phyloP scores from a whole-genome alignment of 352 stramenopile species.

The Phytophthora pini region DNA sequence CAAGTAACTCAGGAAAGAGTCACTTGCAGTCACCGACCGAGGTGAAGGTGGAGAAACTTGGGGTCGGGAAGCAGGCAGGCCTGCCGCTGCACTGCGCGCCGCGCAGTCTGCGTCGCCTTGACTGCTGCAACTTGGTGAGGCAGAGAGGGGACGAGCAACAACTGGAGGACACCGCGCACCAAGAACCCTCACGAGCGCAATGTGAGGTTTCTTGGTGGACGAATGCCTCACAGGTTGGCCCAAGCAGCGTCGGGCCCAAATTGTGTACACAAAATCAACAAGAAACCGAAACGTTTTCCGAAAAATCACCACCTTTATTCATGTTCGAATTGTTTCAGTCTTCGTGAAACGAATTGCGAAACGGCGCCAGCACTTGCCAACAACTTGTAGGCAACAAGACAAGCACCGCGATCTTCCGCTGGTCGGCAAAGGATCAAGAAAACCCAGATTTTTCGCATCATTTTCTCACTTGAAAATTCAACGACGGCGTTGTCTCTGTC shows the following conservation, averaged over 20 bases:
- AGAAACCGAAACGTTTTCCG: no score
- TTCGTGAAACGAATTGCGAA: constrained; percentile 3
- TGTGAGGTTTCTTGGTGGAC: constrained; percentile 27
- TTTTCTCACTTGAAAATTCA: constrained; percentile 18
- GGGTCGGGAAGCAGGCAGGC: neutral
- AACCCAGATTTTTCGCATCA: constrained; percentile 26
- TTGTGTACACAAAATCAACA: constrained; percentile 13
- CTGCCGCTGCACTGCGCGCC: constrained; percentile 1
- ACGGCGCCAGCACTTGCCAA: neutral
- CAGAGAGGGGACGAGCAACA: constrained; percentile 22
- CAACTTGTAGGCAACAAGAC: neutral
- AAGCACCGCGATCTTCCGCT: constrained; percentile 8
- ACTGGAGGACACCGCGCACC: constrained; percentile 19
- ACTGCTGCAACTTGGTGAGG: constrained; percentile 15
- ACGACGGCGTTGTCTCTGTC: neutral
- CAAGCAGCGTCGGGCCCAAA: constrained; percentile 24
- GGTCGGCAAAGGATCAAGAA: constrained; percentile 16
- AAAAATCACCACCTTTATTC: no score
- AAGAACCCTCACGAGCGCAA: constrained; percentile 26
- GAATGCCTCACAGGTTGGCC: constrained; percentile 8
- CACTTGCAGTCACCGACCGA: constrained; percentile 6
- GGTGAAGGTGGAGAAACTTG: constrained; percentile 10
- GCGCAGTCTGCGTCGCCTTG: neutral
- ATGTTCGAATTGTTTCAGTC: no score
- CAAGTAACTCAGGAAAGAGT: constrained; percentile 22